Percentiles rank a stretch among this genome's conserved stretches.
phyloP scores from a whole-genome alignment of 768 basidiomycete species.

The Vararia minispora region DNA sequence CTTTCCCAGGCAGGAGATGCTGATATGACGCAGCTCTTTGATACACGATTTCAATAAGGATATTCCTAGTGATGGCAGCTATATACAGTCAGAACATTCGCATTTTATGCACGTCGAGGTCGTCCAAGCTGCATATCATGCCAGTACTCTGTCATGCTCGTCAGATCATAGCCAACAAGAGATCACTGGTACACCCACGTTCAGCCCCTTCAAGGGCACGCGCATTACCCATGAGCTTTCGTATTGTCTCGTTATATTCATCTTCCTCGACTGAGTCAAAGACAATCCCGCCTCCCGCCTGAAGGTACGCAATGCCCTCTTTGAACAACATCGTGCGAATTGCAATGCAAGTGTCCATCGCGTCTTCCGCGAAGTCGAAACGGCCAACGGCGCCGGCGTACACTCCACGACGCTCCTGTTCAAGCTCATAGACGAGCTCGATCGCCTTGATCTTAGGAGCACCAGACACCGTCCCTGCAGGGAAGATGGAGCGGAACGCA shows the following conservation, averaged over 20 bases:
- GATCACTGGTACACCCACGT: conserved; percentile 39
- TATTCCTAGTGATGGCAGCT: too few relatives aligned
- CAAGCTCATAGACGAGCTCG: conserved; percentile 78
- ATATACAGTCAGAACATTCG: conserved; percentile 2
- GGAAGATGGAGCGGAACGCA: conserved; percentile 98
- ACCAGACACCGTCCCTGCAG: conserved; percentile 96
- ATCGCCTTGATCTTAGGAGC: conserved; percentile 99
- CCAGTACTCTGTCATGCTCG: conserved; percentile 48
- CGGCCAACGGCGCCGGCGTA: conserved; percentile 98
- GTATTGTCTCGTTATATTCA: conserved; percentile 93
- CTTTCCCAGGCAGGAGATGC: conserved; percentile 1
- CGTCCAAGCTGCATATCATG: conserved; percentile 54
- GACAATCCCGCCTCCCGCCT: conserved; percentile 96
- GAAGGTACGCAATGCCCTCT: conserved; percentile 80
- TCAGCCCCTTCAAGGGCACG: conserved; percentile 82
- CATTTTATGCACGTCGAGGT: too few relatives aligned
- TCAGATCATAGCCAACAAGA: conserved; percentile 12
- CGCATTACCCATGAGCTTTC: conserved; percentile 85
- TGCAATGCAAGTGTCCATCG: conserved; percentile 98
- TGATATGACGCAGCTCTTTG: not conserved
- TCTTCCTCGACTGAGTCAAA: conserved; percentile 95
- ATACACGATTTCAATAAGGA: not conserved
- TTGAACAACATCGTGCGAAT: conserved; percentile 98
- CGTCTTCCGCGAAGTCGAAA: conserved; percentile 89
- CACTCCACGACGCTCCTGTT: conserved; percentile 83